These are phyloP conservation scores for Solanum ossicruentum DNA, from an alignment of 257 asterid species.

Conservation along the genomic window DNA sequence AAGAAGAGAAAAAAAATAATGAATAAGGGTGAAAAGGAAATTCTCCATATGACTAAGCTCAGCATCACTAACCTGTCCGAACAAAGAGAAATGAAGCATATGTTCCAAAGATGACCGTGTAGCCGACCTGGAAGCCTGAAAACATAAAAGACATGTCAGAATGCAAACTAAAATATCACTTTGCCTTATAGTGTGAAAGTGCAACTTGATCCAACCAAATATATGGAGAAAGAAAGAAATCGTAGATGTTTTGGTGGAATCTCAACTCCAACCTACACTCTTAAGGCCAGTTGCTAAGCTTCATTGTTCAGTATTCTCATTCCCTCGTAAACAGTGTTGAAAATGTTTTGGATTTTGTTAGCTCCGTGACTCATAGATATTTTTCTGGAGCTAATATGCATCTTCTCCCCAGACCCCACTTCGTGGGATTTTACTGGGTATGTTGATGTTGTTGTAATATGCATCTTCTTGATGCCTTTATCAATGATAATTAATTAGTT, in stretches of 20 bases:
- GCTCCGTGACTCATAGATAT: background rate
- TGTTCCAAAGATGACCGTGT: constrained; percentile 86
- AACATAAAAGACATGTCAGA: background rate
- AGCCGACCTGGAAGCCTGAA: constrained; percentile 90
- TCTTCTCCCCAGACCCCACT: too few species aligned
- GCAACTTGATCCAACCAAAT: background rate
- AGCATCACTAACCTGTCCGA: constrained; percentile 63
- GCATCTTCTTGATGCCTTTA: background rate
- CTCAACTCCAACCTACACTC: background rate
- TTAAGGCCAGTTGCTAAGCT: background rate
- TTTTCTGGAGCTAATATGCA: background rate
- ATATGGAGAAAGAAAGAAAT: background rate
- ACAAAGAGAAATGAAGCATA: constrained; percentile 81
- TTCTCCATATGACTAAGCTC: background rate
- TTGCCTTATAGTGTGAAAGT: background rate
- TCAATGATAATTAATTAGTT: background rate
- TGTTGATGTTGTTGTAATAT: too few species aligned
- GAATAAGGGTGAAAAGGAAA: background rate
- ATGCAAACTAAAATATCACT: background rate
- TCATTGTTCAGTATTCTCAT: background rate
- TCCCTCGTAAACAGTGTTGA: background rate
- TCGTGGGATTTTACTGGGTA: too few species aligned
- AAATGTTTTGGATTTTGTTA: background rate
- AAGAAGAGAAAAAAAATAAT: background rate
- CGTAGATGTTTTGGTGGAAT: background rate